Base-by-base conservation (phyloP, 257 asterid species). In the Prunella vulgaris region DNA sequence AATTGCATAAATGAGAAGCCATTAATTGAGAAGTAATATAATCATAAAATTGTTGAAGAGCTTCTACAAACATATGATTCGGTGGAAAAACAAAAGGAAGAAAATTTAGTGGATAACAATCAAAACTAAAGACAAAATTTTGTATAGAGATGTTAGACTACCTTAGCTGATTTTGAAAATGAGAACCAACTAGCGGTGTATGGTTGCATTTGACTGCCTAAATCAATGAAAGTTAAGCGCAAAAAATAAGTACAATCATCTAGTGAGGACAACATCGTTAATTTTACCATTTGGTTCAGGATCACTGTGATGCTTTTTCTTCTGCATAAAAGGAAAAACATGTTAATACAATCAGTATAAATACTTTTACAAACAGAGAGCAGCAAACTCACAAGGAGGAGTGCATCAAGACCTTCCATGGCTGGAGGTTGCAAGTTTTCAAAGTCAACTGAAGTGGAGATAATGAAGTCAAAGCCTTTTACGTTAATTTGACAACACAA, bases 401-500 rank as follows among this genome's bases (percentile, higher is more conserved):
- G 73, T 64, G 37, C 76, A 75, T 88, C 94, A 76, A 88, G 84
- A 48, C 92, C 96, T 72, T 86, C 97, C 94, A 90, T 81, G 38
- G 69, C 68, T 12, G 96, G 97, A 65, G 88, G 94, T 28, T 75
- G 78, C 82, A 90, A 71, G 80, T 76, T 84, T 70, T 84, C 92
- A 52, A 83, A 84, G 77, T 88, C 94, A 84, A 88, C 96, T 90
- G 86, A 75, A 72, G 58, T 37, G 7, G 44, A 69, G 48, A 60
- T 77, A 54, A 32, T 28, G 40, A 28, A n/a, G 18, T 44, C 66
- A 48, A 48, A 69, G 21, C 64, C 32, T 38, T 38, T 62, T 24
- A 60, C 63, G 17, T 4, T 52, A 52, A 21, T 63, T 51, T 66
- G 40, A 60, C 51, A 37, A 10, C 63, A 61, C 10, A n/a, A 18